Percentiles rank a stretch among this genome's conserved stretches.
Evolutionary conservation across 129 eudicot species (phyloP).

Genomic region (Lactuca sativa): DNA sequence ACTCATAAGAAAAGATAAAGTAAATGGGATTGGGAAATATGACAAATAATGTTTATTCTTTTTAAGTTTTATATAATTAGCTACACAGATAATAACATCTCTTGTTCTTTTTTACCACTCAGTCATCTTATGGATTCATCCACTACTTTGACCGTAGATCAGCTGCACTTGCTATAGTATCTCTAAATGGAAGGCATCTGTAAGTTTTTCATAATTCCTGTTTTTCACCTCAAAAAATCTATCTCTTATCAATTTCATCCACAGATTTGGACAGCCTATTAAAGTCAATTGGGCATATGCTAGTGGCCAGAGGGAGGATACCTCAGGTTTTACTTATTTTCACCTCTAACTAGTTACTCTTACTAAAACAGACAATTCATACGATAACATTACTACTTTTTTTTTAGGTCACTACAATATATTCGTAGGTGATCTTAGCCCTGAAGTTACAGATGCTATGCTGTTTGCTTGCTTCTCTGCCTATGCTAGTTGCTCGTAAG

Average conservation of each 20-base stretch:
- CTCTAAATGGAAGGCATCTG: constrained; percentile 89
- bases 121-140: constrained; percentile 92
- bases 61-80: neutral
- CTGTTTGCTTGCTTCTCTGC: constrained; percentile 82
- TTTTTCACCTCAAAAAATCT: constrained; percentile 3
- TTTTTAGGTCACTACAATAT: constrained; percentile 72
- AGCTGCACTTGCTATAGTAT: constrained; percentile 80
- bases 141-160: constrained; percentile 86
- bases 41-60: neutral
- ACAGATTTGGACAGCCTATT: constrained; percentile 93
- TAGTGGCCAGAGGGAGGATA: constrained; percentile 91
- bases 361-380: neutral
- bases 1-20: constrained; percentile 83
- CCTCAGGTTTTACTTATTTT: constrained; percentile 51
- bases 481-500: constrained; percentile 85
- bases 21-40: constrained; percentile 5
- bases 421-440: constrained; percentile 92
- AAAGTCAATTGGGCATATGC: constrained; percentile 92
- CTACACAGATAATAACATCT: neutral
- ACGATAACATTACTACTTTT: constrained; percentile 10
- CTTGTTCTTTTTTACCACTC: constrained; percentile 22
- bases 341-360: neutral
- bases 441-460: constrained; percentile 96
- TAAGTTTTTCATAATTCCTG: constrained; percentile 32
- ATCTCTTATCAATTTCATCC: constrained; percentile 9